A percentile compares a stretch with the other conserved stretches of the same genome.
Conservation (phyloP, 495 filamentous ascomycete genomes). For the Cenococcum geophilum region DNA sequence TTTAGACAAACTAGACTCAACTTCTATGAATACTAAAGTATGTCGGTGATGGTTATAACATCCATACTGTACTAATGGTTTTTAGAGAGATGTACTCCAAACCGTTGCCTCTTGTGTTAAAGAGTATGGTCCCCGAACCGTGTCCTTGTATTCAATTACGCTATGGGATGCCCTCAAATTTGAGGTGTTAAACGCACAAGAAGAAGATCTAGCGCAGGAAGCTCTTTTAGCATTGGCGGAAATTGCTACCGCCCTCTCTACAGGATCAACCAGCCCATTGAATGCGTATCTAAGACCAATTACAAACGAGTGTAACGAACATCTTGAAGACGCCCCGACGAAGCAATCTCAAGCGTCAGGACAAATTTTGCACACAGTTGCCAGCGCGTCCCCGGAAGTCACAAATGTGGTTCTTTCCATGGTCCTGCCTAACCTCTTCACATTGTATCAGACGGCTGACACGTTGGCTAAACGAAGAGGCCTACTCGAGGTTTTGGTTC, state of each 20-base stretch:
- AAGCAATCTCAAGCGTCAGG: constrained; percentile 67
- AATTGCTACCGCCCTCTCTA: constrained; percentile 55
- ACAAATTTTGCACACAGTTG: constrained; percentile 54
- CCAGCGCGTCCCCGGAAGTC: constrained; percentile 50
- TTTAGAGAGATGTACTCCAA: constrained; percentile 64
- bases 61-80: constrained; percentile 32
- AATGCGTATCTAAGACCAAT: constrained; percentile 58
- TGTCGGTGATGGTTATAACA: neutral
- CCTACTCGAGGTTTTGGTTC: constrained; percentile 57
- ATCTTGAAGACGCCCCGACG: constrained; percentile 67
- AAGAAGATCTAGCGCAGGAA: constrained; percentile 61
- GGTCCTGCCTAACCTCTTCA: constrained; percentile 54
- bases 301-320: constrained; percentile 64
- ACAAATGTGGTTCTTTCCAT: constrained; percentile 51
- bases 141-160: constrained; percentile 62
- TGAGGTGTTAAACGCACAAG: constrained; percentile 68
- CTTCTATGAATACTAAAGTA: constrained; percentile 67
- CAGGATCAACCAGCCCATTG: constrained; percentile 48
- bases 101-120: constrained; percentile 55
- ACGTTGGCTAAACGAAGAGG: constrained; percentile 62
- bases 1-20: constrained; percentile 71
- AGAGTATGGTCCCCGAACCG: constrained; percentile 55
- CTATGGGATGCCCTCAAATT: constrained; percentile 72
- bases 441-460: constrained; percentile 58
- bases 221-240: constrained; percentile 50